phyloP scores from a whole-genome alignment of 1,284 basidiomycete species.

The Chalciporus sp. region DNA sequence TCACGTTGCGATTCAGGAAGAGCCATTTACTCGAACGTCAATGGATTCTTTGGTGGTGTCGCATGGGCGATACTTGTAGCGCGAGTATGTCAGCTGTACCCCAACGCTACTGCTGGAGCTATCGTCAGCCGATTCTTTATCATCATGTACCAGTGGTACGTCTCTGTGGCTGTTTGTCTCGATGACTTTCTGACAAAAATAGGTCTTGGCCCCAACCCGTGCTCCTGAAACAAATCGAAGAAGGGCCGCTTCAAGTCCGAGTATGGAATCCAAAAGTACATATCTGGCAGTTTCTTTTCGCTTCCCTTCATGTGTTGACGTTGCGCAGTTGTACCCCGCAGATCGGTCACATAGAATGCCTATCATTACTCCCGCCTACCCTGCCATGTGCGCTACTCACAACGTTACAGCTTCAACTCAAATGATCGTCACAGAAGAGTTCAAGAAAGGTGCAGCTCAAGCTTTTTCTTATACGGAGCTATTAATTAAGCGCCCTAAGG shows the following conservation, averaged over 20 bases:
- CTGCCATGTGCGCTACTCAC: conserved; percentile 99
- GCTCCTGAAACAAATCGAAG: conserved; percentile 93
- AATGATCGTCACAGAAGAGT: conserved; percentile 95
- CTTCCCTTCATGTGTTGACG: neutral
- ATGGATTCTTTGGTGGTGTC: conserved; percentile 97
- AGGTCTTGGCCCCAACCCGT: conserved; percentile 99
- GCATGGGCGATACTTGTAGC: conserved; percentile 99
- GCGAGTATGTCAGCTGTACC: conserved; percentile 98
- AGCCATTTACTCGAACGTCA: conserved; percentile 98
- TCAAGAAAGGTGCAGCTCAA: conserved; percentile 74
- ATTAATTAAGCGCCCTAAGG: conserved; percentile 12
- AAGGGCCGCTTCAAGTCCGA: conserved; percentile 89
- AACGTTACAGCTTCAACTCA: conserved; percentile 97
- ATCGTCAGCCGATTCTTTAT: conserved; percentile 98
- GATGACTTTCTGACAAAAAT: conserved; percentile 12
- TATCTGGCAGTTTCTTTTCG: neutral
- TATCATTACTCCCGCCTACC: conserved; percentile 99
- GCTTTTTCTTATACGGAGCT: neutral
- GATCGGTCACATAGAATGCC: conserved; percentile 98
- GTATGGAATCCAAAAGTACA: conserved; percentile 97
- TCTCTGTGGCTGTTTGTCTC: conserved; percentile 5
- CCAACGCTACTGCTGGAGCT: conserved; percentile 90
- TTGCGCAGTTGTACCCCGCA: conserved; percentile 79
- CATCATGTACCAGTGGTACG: conserved; percentile 94
- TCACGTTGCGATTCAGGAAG: conserved; percentile 55